phyloP scores from a whole-genome alignment of 208 protist species.

The Trypanosomatidae sp. region DNA sequence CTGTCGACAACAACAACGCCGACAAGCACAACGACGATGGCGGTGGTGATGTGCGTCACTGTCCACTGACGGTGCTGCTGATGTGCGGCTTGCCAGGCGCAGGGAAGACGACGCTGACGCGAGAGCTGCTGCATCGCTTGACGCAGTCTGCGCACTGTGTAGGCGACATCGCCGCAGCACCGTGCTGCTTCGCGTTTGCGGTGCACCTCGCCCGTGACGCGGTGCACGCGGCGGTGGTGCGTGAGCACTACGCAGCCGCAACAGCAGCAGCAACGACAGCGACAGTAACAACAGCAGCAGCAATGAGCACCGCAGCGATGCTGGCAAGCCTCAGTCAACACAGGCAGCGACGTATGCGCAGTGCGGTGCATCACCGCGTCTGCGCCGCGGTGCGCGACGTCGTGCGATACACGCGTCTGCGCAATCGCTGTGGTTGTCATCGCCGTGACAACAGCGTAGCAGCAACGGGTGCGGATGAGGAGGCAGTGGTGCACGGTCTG shows the following conservation, averaged over 20 bases:
- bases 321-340: conserved; percentile 79
- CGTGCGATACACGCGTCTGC: conserved; percentile 2
- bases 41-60: no score
- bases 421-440: not conserved
- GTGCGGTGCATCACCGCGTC: conserved; percentile 18
- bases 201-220: conserved; percentile 46
- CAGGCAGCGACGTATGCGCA: conserved; percentile 35
- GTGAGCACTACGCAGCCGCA: conserved; percentile 16
- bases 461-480: not conserved
- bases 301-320: no score
- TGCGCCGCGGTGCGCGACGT: conserved; percentile 9
- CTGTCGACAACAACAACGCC: no score
- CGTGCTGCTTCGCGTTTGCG: conserved; percentile 16
- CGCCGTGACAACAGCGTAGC: not conserved
- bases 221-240: no score
- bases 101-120: conserved; percentile 44
- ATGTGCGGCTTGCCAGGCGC: conserved; percentile 57
- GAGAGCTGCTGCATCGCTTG: conserved; percentile 6
- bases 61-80: conserved; percentile 33
- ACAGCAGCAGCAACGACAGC: no score
- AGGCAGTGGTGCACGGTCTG: conserved; percentile 9
- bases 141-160: no score
- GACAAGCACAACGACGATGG: no score
- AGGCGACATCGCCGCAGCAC: no score
- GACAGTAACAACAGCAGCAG: no score